Percentiles rank a stretch among this genome's conserved stretches.
Evolutionary conservation across 2,329 filamentous ascomycete species (phyloP).

Genomic region (Penicillium sp.): DNA sequence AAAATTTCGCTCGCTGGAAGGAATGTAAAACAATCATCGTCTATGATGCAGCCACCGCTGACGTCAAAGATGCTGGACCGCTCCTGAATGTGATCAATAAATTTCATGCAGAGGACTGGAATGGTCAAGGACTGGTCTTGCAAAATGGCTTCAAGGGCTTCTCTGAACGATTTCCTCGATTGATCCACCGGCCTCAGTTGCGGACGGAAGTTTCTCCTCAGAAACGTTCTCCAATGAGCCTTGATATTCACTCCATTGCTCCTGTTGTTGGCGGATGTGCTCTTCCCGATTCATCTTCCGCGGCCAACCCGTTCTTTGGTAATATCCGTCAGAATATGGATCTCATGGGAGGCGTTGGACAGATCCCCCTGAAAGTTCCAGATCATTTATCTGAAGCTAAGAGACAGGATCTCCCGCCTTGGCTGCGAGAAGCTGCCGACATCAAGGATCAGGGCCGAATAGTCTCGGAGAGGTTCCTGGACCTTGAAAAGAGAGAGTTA

Average conservation of each 20-base stretch:
- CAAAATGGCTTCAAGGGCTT: slow-evolving; percentile 80
- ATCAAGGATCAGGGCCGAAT: slow-evolving; percentile 70
- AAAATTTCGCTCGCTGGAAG: slow-evolving; percentile 73
- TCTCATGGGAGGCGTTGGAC: slow-evolving; percentile 86
- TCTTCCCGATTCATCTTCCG: slow-evolving; percentile 65
- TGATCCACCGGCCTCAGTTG: slow-evolving; percentile 25
- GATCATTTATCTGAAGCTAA: slow-evolving; percentile 48
- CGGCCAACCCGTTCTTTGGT: slow-evolving; percentile 84
- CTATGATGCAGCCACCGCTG: slow-evolving; percentile 75
- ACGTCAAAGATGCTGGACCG: slow-evolving; percentile 75
- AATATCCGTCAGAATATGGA: slow-evolving; percentile 98
- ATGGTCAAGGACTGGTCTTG: slow-evolving; percentile 70
- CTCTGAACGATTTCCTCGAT: slow-evolving; percentile 61
- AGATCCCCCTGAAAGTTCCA: slow-evolving; percentile 63
- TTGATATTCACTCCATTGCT: slow-evolving; percentile 56
- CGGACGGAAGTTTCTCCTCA: slow-evolving; percentile 36
- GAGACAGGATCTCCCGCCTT: slow-evolving; percentile 63
- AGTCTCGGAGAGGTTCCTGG: slow-evolving; percentile 79
- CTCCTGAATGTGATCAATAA: slow-evolving; percentile 90
- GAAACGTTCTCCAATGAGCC: slow-evolving; percentile 53
- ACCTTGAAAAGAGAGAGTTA: slow-evolving; percentile 81
- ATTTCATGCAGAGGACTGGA: slow-evolving; percentile 80
- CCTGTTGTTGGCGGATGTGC: slow-evolving; percentile 87
- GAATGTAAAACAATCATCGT: slow-evolving; percentile 75
- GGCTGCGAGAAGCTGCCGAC: slow-evolving; percentile 70